Percentiles rank a stretch among this genome's conserved stretches.
phyloP scores from a whole-genome alignment of 306 rosid genomes.

The Acacia melanoxylon region DNA sequence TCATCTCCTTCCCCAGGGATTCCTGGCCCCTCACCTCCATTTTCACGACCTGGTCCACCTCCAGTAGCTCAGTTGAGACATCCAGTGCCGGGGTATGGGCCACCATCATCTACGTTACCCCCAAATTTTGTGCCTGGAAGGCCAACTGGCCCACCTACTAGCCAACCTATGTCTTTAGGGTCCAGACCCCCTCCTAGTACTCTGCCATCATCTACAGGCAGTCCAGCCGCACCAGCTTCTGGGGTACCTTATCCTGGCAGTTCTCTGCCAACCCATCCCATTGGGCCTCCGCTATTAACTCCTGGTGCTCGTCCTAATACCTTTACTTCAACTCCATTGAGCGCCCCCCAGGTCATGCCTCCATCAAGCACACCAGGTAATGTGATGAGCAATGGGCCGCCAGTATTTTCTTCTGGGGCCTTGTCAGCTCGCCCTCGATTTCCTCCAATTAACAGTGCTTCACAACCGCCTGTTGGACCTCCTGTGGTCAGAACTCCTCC shows the following conservation, averaged over 20 bases:
- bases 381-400: slow-evolving; percentile 81
- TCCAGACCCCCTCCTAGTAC: slow-evolving; percentile 61
- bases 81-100: slow-evolving; percentile 52
- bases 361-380: slow-evolving; percentile 37
- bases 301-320: slow-evolving; percentile 55
- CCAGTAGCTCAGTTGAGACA: slow-evolving; percentile 56
- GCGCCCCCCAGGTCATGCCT: slow-evolving; percentile 36
- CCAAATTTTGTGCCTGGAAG: slow-evolving; percentile 41
- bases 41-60: slow-evolving; percentile 79
- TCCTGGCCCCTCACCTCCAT: slow-evolving; percentile 48
- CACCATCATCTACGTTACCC: slow-evolving; percentile 44
- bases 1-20: slow-evolving; percentile 51
- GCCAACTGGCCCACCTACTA: slow-evolving; percentile 48
- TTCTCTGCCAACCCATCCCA: slow-evolving; percentile 49
- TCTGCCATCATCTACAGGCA: slow-evolving; percentile 40
- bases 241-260: slow-evolving; percentile 49
- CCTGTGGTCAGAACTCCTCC: slow-evolving; percentile 59
- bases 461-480: slow-evolving; percentile 61
- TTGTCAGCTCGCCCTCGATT: slow-evolving; percentile 59
- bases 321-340: slow-evolving; percentile 44
- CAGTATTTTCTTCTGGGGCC: slow-evolving; percentile 50
- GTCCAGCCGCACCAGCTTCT: slow-evolving; percentile 41
- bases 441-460: slow-evolving; percentile 46
- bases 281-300: slow-evolving; percentile 31
- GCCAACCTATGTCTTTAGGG: slow-evolving; percentile 43